Evolutionary conservation across 2,329 filamentous ascomycete species (phyloP).

Genomic region (Simplicillium aogashimaense): DNA sequence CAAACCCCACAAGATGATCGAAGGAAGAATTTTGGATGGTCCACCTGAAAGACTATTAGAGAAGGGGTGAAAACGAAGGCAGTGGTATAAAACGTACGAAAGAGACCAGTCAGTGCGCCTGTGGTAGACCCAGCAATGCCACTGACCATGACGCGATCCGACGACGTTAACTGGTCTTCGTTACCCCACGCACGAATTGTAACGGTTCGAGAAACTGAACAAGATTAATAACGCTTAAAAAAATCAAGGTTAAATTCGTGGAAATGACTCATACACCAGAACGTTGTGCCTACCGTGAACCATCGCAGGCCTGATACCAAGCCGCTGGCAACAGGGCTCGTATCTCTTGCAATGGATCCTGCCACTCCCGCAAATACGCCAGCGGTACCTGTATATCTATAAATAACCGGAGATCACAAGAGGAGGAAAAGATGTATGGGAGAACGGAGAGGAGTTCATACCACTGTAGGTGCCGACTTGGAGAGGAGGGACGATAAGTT

Average conservation of each 20-base stretch:
- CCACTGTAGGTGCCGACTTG: slow-evolving; percentile 36
- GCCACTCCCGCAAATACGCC: slow-evolving; percentile 59
- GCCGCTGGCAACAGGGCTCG: slow-evolving; percentile 60
- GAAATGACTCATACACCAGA: slow-evolving; percentile 51
- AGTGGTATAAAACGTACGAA: slow-evolving; percentile 30
- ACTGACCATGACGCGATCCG: slow-evolving; percentile 57
- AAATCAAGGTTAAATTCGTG: too few species aligned
- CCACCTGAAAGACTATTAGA: slow-evolving; percentile 29
- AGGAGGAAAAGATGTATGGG: too few species aligned
- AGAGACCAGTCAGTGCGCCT: slow-evolving; percentile 46
- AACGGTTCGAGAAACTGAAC: slow-evolving; percentile 36
- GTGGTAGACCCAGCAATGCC: slow-evolving; percentile 61
- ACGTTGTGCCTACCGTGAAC: slow-evolving; percentile 67
- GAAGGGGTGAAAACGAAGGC: not conserved
- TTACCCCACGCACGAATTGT: slow-evolving; percentile 37
- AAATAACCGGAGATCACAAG: not conserved
- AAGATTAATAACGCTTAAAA: not conserved
- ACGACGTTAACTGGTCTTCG: slow-evolving; percentile 40
- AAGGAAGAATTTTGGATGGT: slow-evolving; percentile 41
- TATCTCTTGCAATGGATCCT: slow-evolving; percentile 60
- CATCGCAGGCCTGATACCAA: slow-evolving; percentile 68
- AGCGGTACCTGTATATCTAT: slow-evolving; percentile 34
- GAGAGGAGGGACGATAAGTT: slow-evolving; percentile 40
- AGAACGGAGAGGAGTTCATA: not conserved
- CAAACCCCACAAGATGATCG: slow-evolving; percentile 36